Percentiles rank a stretch among this genome's conserved stretches.
Evolutionary conservation across 345 rosid genomes (phyloP).

Genomic region (Heritiera fomes): DNA sequence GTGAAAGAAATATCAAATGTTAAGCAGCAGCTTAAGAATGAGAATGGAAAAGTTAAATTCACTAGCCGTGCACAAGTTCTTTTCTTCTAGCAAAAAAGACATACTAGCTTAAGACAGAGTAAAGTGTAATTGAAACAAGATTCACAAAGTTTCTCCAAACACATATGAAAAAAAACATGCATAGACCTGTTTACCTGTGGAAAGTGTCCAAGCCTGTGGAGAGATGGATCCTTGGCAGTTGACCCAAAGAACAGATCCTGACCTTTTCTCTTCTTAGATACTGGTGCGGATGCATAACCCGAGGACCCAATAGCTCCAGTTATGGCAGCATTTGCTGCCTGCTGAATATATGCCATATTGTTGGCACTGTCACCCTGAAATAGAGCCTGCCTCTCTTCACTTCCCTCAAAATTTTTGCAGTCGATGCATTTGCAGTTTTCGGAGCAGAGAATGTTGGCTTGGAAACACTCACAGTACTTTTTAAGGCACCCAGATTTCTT

Average conservation of each 20-base stretch:
- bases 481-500: constrained; percentile 98
- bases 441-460: constrained; percentile 94
- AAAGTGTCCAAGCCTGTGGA: constrained; percentile 60
- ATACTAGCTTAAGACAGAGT: background rate
- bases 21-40: background rate
- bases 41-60: background rate
- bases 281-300: constrained; percentile 76
- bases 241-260: constrained; percentile 71
- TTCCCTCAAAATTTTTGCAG: constrained; percentile 97
- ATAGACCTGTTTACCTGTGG: constrained; percentile 60
- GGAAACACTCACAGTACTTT: constrained; percentile 98
- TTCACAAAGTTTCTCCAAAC: background rate
- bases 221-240: constrained; percentile 50
- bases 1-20: background rate
- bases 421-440: constrained; percentile 97
- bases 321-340: constrained; percentile 98
- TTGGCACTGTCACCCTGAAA: constrained; percentile 90
- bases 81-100: background rate
- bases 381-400: constrained; percentile 94
- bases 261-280: constrained; percentile 80
- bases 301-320: constrained; percentile 98
- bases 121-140: background rate
- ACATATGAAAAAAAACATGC: background rate
- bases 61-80: background rate
- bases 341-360: constrained; percentile 85